phyloP scores from a whole-genome alignment of 768 basidiomycete genomes.

The Dendrothele bispora region DNA sequence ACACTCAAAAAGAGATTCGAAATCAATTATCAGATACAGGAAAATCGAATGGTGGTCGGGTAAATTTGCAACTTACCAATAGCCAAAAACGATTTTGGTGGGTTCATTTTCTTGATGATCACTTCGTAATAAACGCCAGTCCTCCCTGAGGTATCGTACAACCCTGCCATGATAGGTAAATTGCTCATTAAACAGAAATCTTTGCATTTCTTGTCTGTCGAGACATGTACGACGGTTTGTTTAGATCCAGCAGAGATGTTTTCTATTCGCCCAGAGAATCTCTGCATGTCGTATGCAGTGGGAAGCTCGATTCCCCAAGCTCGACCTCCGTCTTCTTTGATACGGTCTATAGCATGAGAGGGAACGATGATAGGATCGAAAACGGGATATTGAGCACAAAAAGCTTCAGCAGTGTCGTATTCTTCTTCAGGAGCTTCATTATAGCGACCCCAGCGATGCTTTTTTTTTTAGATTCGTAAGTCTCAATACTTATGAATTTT shows the following conservation, averaged over 20 bases:
- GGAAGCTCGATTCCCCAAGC: slow-evolving; percentile 57
- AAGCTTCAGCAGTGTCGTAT: slow-evolving; percentile 49
- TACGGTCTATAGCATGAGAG: slow-evolving; percentile 52
- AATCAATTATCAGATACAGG: neutral
- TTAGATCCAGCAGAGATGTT: slow-evolving; percentile 33
- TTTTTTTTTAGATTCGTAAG: neutral
- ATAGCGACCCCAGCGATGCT: slow-evolving; percentile 49
- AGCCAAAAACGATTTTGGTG: slow-evolving; percentile 47
- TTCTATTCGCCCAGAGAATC: slow-evolving; percentile 46
- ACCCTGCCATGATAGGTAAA: slow-evolving; percentile 58
- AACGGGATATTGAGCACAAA: slow-evolving; percentile 43
- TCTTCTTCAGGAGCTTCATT: slow-evolving; percentile 60
- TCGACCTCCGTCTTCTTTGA: slow-evolving; percentile 42
- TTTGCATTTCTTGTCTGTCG: slow-evolving; percentile 40
- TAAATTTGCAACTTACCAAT: slow-evolving; percentile 60
- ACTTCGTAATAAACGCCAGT: slow-evolving; percentile 71
- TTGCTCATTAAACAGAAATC: slow-evolving; percentile 58
- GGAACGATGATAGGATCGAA: slow-evolving; percentile 47
- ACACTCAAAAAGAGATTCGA: neutral
- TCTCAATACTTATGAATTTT: too few relatives aligned
- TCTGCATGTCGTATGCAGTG: slow-evolving; percentile 7
- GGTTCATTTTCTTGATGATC: slow-evolving; percentile 51
- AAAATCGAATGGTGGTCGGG: too few relatives aligned
- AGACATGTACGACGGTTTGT: slow-evolving; percentile 38
- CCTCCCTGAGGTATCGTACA: slow-evolving; percentile 50